Base-by-base conservation (phyloP, 1,139 yeast genomes). In the Taphrina pruni region DNA sequence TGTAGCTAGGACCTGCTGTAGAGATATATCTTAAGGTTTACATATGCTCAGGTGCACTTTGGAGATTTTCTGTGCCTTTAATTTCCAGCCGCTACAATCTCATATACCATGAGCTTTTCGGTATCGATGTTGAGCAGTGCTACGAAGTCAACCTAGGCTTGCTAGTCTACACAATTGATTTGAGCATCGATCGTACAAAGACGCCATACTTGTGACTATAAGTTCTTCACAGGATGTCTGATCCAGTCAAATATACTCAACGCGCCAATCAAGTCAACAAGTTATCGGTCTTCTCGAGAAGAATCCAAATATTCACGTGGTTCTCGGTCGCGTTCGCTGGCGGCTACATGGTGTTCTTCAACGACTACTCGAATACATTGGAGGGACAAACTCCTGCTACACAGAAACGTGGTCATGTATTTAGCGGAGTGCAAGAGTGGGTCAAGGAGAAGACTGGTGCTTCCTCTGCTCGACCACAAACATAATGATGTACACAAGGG, bases 321-420 rank as follows among this genome's bases (percentile, higher is more conserved):
- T 64, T 64, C 48, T 54, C 67, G 11, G 61, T 64, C 32, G 67
- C 61, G n/a, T 64, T 64, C 32, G 60, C 67, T 6, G 67, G 67
- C 8, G 60, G 60, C 38, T 64, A 64, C 61, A 64, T 64, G 67
- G 61, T 64, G 14, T 21, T 64, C 5, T 64, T 64, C 50, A 54
- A 64, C 38, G 67, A 64, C 56, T 64, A 55, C 14, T 56, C 62
- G 6, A 43, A 43, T 1, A 58, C 62, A 14, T 32, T 58, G 11
- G 43, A 21, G 7, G 62, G 45, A 17, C 62, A 58, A 21, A 41
- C 32, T 45, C 51, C 39, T 12, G 43, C 54, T 35, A 54, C 50
- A 20, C 43, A 54, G 41, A 36, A 50, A 43, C 32, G 61, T 3
- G 62, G 62, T 1, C 67, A 64, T 45, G 67, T 64, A 35, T 64